Base-by-base conservation (phyloP, 2,329 filamentous ascomycete genomes). In the Cercospora berteroae region DNA sequence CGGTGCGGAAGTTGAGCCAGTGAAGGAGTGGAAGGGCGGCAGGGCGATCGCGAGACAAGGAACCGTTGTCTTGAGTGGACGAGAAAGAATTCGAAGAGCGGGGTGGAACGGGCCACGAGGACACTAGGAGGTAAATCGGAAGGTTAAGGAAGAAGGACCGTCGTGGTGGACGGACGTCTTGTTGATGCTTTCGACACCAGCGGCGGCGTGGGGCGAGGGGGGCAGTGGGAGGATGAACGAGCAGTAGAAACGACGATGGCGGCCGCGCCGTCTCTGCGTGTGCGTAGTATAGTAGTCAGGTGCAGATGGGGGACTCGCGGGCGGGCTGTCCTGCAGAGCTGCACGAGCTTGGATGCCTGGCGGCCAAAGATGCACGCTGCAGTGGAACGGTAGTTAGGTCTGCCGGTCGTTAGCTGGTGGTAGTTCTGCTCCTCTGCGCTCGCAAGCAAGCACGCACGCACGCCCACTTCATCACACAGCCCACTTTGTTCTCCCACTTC, bases 1-100 rank as follows among this genome's bases (percentile, higher is more conserved):
- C 60, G 60, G 60, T 31, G 42, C 42, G 60, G 29, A 31, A 63
- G 60, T 63, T 55, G 60, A 16, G 60, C 44, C 60, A 63, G 60
- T 39, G 33, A 63, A 63, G 50, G 61, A 63, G 50, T 63, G 60
- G 58, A 60, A 31, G 58, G 71, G 70, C 70, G 65, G 44, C 65
- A 67, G 48, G 63, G 50, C 59, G 60, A 68, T 56, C 60, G 64
- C 65, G 60, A 56, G 63, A 60, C 60, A 63, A 67, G 65, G 61
- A 56, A 63, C 61, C 61, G 61, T 42, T 56, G 61, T 57, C 61
- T 63, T 63, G 65, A 67, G 60, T 67, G 65, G 65, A 59, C 56
- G 65, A 67, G 55, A 29, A 33, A 63, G 61, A 63, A 56, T 63
- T 63, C 61, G 61, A 65, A 61, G 44, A 63, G 64, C 59, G 58